Conservation (phyloP, 352 stramenopile genomes). For the Phytophthora kernoviae region DNA sequence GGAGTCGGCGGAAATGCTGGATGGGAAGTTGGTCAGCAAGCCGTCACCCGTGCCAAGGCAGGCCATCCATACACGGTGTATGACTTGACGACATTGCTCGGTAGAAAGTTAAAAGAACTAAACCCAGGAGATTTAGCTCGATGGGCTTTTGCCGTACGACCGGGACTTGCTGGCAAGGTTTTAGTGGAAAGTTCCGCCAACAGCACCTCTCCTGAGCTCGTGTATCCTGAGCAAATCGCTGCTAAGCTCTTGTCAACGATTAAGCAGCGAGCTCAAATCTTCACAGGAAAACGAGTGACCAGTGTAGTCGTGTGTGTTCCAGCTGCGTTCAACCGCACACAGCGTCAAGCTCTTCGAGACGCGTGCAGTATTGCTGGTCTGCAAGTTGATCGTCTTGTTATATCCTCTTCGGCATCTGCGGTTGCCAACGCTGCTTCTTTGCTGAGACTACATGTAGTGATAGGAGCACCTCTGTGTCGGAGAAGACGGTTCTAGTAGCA, state of each 20-base stretch:
- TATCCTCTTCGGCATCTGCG: conserved; percentile 42
- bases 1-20: conserved; percentile 6
- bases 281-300: conserved; percentile 17
- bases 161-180: conserved; percentile 34
- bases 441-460: conserved; percentile 2
- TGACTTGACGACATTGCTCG: conserved; percentile 35
- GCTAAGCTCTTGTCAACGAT: conserved; percentile 45
- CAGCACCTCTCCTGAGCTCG: conserved; percentile 8
- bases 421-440: conserved; percentile 19
- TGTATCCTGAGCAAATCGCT: conserved; percentile 51
- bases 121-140: conserved; percentile 14
- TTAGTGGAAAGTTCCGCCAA: conserved; percentile 29
- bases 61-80: conserved; percentile 36
- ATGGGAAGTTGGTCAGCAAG: conserved; percentile 29
- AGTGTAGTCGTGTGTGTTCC: conserved; percentile 37
- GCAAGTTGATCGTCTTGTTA: conserved; percentile 26
- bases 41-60: conserved; percentile 21
- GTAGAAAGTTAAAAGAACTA: conserved; percentile 27
- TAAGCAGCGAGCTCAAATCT: conserved; percentile 38
- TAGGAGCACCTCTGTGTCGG: conserved; percentile 2
- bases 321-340: conserved; percentile 47
- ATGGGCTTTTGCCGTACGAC: conserved; percentile 42
- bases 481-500: conserved; percentile 39
- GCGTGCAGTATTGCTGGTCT: conserved; percentile 45
- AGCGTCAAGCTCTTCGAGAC: conserved; percentile 45